These are phyloP conservation scores for Fusarium torreyae DNA, from an alignment of 2,329 filamentous ascomycete species.

Conservation along the genomic window DNA sequence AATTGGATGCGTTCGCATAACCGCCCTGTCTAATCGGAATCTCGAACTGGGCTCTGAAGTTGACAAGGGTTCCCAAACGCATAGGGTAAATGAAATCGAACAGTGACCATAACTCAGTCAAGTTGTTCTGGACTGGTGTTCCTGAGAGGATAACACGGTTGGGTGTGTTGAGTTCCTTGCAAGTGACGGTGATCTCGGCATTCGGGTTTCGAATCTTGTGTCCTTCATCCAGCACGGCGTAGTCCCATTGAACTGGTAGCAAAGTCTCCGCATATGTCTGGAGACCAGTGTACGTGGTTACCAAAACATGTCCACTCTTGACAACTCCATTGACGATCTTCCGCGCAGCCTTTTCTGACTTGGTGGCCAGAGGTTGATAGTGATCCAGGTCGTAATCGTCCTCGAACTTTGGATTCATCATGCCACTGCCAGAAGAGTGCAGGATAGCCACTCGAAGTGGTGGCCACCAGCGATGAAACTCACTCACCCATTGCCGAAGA, in stretches of 20 bases:
- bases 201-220: conserved; percentile 99
- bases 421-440: conserved; percentile 95
- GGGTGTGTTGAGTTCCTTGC: conserved; percentile 91
- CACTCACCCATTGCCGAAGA: conserved; percentile 97
- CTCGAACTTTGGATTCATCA: conserved; percentile 84
- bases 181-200: conserved; percentile 92
- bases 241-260: conserved; percentile 89
- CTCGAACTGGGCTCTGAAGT: conserved; percentile 92
- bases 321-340: conserved; percentile 87
- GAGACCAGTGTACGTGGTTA: conserved; percentile 96
- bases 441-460: conserved; percentile 95
- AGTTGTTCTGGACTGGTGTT: conserved; percentile 97
- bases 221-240: conserved; percentile 94
- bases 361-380: conserved; percentile 54
- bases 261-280: conserved; percentile 90
- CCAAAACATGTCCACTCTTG: conserved; percentile 88
- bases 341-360: conserved; percentile 73
- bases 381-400: conserved; percentile 66
- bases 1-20: conserved; percentile 93
- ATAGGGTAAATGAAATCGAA: conserved; percentile 99
- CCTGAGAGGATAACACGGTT: conserved; percentile 95
- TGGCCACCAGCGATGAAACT: conserved; percentile 99
- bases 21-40: conserved; percentile 94
- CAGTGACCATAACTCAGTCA: conserved; percentile 94
- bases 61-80: conserved; percentile 91